Evolutionary conservation across 1,284 basidiomycete species (phyloP).

Genomic region (Sphaerobolus stellatus): DNA sequence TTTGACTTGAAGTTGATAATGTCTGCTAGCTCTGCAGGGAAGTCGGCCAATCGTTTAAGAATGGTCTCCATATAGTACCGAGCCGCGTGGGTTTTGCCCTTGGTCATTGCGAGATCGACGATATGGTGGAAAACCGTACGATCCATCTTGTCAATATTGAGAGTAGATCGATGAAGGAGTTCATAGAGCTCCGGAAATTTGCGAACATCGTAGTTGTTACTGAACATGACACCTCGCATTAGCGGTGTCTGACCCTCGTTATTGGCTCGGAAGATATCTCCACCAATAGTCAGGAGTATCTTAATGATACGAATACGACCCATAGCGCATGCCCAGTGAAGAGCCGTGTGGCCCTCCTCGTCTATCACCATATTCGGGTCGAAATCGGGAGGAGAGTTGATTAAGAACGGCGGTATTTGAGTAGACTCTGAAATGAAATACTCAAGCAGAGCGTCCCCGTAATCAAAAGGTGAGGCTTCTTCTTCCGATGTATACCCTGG

Average conservation of each 20-base stretch:
- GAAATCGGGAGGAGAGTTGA: constrained; percentile 88
- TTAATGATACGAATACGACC: constrained; percentile 97
- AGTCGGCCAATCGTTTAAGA: constrained; percentile 86
- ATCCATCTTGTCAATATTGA: constrained; percentile 98
- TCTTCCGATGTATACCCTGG: constrained; percentile 18
- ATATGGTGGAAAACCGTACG: constrained; percentile 99
- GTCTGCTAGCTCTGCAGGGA: constrained; percentile 94
- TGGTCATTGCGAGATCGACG: constrained; percentile 97
- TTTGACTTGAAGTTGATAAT: constrained; percentile 99
- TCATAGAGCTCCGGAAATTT: constrained; percentile 99
- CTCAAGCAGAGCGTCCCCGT: constrained; percentile 96
- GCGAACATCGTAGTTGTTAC: constrained; percentile 98
- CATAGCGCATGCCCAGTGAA: constrained; percentile 99
- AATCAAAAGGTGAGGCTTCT: constrained; percentile 54
- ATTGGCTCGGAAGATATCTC: constrained; percentile 97
- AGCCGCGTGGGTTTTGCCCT: constrained; percentile 96
- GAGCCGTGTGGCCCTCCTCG: constrained; percentile 95
- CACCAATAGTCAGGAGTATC: constrained; percentile 89
- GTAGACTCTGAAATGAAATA: constrained; percentile 99
- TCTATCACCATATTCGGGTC: constrained; percentile 97
- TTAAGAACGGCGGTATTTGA: constrained; percentile 86
- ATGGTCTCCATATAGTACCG: constrained; percentile 99
- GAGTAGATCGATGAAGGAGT: constrained; percentile 91
- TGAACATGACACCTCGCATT: constrained; percentile 99
- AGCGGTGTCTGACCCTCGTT: constrained; percentile 95